Base-by-base conservation (phyloP, 108 stramenopile genomes). In the Stephanodiscus minutulus region DNA sequence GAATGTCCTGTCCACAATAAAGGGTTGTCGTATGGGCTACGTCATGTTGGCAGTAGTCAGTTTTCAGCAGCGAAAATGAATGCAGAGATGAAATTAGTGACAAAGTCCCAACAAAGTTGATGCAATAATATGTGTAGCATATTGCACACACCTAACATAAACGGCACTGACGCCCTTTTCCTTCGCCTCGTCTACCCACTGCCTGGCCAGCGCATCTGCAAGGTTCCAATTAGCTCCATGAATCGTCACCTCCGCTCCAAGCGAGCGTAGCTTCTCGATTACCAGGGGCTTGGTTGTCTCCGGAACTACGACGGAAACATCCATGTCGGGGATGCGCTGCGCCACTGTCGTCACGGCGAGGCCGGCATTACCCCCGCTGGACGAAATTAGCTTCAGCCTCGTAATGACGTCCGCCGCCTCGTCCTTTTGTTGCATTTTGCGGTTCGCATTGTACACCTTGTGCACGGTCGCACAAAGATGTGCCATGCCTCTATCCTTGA, bases 1-100 rank as follows among this genome's bases (percentile, higher is more conserved):
- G 91, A 88, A 74, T 97, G 93, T 9, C 96, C 96, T 18, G 93
- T 91, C 96, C 96, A 97, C 13, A 93, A 63, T 21, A 93, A 63
- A 12, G 88, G 89, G 66, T 94, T 83, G 66, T 97, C 96, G 70
- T 87, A 97, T 11, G 96, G 96, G 60, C 82, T 86, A 17, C 7
- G 57, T 58, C 11, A 36, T 39, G 39, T 4, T 39, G 39, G 39
- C 7, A 39, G 39, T 39, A 39, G 39, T 39, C 39, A 8, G 39
- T 39, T 39, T 8, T 4, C 39, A 39, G 39, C 39, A 39, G 5
- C 39, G 11, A 39, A 39, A 39, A 39, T 39, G 39, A 39, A 9
- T 39, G 5, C 39, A 39, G 39, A 8, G 9, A 39, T 39, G 39
- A 39, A 39, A 39, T 8, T 9, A 39, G 39, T 39, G 9, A 39